Evolutionary conservation across 345 rosid genomes (phyloP).

Genomic region (Geranium brycei): DNA sequence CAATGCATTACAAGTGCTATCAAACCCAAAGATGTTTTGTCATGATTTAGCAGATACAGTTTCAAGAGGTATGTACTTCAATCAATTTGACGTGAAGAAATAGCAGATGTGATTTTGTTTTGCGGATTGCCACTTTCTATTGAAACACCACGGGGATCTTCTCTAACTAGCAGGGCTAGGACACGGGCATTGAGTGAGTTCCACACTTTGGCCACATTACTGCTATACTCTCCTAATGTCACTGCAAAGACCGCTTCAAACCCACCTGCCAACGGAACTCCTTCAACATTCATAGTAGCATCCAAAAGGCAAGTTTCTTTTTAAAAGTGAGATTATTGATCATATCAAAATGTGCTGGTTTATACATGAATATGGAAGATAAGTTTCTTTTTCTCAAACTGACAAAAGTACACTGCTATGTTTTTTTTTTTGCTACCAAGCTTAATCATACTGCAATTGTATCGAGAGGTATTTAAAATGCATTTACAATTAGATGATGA

Average conservation of each 20-base stretch:
- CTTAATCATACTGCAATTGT: too few relatives aligned
- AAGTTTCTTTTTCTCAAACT: neutral
- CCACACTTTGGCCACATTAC: constrained; percentile 50
- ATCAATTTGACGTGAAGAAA: constrained; percentile 41
- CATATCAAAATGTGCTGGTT: neutral
- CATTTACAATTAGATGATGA: too few relatives aligned
- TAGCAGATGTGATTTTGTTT: constrained; percentile 40
- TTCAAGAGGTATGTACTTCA: constrained; percentile 13
- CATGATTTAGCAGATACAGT: constrained; percentile 4
- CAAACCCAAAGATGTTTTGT: neutral
- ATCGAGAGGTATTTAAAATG: neutral
- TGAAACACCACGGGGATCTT: constrained; percentile 79
- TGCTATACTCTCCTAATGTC: constrained; percentile 52
- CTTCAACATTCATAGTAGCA: constrained; percentile 71
- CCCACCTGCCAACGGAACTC: constrained; percentile 87
- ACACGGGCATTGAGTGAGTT: constrained; percentile 38
- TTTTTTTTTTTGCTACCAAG: too few relatives aligned
- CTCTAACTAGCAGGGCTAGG: constrained; percentile 73
- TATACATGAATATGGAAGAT: neutral
- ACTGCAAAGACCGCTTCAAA: constrained; percentile 83
- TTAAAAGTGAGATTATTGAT: neutral
- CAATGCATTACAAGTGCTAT: neutral
- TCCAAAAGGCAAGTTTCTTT: constrained; percentile 54
- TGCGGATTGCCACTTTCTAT: constrained; percentile 75
- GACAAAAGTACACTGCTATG: neutral